Percentiles rank a stretch among this genome's conserved stretches.
Evolutionary conservation across 495 filamentous ascomycete species (phyloP).

Genomic region (Bryoglossum gracile): DNA sequence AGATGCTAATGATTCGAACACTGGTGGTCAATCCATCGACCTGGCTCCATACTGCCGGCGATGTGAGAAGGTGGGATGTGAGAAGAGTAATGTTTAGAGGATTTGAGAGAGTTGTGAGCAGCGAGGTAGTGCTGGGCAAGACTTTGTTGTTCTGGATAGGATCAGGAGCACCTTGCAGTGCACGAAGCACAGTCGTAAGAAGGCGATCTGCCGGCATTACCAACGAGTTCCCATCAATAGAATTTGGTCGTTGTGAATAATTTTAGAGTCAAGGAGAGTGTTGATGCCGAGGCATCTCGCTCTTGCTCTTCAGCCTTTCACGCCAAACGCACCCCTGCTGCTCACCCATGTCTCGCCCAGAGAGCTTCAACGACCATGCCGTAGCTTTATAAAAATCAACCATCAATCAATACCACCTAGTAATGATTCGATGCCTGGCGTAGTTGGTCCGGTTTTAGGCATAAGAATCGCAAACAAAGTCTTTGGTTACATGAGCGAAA

Average conservation of each 20-base stretch:
- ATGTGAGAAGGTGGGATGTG: conserved; percentile 78
- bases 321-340: not conserved
- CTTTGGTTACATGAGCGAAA: not conserved
- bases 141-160: conserved; percentile 47
- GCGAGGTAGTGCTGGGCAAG: conserved; percentile 70
- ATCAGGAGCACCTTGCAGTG: conserved; percentile 43
- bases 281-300: conserved; percentile 22
- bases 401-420: no score
- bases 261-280: no score
- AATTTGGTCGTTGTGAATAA: conserved; percentile 3
- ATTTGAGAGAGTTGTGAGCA: conserved; percentile 78
- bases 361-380: not conserved
- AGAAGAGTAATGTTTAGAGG: conserved; percentile 86
- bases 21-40: conserved; percentile 64
- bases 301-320: conserved; percentile 15
- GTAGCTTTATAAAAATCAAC: not conserved
- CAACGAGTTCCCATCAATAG: conserved; percentile 5
- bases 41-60: conserved; percentile 79
- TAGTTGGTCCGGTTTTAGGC: not conserved
- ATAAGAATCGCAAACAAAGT: not conserved
- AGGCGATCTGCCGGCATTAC: conserved; percentile 44
- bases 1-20: conserved; percentile 75
- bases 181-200: conserved; percentile 41
- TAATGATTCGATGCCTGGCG: conserved; percentile 2
- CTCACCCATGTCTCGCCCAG: not conserved